Conservation (phyloP, 768 basidiomycete species). For the Hortiboletus campestris region DNA sequence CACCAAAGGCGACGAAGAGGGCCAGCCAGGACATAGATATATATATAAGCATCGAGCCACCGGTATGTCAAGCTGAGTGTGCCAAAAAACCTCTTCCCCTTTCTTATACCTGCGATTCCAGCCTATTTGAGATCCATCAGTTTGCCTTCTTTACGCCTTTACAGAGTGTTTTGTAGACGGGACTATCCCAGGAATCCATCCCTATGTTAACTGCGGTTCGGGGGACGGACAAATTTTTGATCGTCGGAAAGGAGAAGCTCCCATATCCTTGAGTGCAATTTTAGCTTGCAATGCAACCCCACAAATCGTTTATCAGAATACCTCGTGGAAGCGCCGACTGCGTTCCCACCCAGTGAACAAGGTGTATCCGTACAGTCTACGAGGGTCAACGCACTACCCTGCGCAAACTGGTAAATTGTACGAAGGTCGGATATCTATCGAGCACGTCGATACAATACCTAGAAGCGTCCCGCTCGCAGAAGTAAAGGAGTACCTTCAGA, state of each 20-base stretch:
- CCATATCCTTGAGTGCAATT: background rate
- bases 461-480: background rate
- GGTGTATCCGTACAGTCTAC: no score
- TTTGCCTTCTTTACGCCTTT: background rate
- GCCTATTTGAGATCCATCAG: background rate
- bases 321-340: background rate
- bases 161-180: background rate
- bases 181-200: background rate
- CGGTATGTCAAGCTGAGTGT: background rate
- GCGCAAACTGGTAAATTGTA: background rate
- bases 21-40: no score
- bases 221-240: background rate
- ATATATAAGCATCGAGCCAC: background rate
- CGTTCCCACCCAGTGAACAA: background rate
- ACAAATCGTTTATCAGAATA: background rate
- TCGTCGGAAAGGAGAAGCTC: background rate
- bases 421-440: background rate
- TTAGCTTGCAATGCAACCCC: background rate
- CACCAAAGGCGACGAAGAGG: background rate
- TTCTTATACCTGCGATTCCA: background rate
- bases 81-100: background rate
- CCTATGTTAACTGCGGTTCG: background rate
- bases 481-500: background rate
- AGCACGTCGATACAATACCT: background rate
- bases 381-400: background rate